These are phyloP conservation scores for Solanum chaucha DNA, from an alignment of 257 asterid species.

Conservation along the genomic window DNA sequence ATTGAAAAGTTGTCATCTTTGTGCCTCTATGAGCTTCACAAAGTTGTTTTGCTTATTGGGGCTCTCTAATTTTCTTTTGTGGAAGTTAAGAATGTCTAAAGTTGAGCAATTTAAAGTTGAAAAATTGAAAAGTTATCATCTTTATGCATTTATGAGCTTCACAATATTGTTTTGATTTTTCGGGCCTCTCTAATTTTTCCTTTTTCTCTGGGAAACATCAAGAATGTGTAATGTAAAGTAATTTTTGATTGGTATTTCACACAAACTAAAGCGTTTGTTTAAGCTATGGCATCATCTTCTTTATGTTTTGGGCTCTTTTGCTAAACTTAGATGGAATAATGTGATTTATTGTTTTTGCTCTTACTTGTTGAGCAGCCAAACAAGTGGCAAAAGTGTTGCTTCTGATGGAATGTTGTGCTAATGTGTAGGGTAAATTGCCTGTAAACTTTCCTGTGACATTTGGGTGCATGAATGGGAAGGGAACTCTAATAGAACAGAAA, in stretches of 20 bases:
- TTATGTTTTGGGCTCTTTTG: neutral
- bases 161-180: neutral
- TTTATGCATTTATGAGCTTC: neutral
- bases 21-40: neutral
- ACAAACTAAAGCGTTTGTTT: neutral
- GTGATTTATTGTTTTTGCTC: neutral
- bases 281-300: neutral
- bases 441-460: constrained; percentile 19
- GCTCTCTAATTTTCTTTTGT: neutral
- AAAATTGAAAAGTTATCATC: neutral
- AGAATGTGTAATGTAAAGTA: neutral
- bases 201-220: neutral
- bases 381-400: neutral
- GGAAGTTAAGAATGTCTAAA: neutral
- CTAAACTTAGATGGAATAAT: neutral
- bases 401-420: constrained; percentile 1
- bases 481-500: constrained; percentile 15
- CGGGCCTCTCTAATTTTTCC: neutral
- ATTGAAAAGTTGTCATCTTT: neutral
- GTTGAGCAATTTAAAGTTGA: neutral
- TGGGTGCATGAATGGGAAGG: constrained; percentile 22
- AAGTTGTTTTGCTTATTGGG: neutral
- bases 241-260: neutral
- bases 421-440: constrained; percentile 29
- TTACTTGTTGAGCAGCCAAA: neutral